These are phyloP conservation scores for Cladophialophora yegresii DNA, from an alignment of 2,329 filamentous ascomycete species.

Conservation along the genomic window DNA sequence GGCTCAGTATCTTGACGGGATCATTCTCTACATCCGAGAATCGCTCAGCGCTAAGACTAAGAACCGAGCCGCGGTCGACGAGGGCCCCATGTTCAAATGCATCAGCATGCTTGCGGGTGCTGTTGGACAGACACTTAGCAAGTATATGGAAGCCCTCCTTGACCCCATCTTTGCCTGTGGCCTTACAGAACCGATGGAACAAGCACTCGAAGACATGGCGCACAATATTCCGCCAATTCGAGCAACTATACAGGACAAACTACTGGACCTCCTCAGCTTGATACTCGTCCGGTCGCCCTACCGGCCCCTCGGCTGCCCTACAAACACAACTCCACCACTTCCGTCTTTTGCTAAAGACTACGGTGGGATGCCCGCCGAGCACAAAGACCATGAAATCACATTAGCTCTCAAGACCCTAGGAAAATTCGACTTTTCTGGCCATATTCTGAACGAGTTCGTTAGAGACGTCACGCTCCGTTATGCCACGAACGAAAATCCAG, in stretches of 20 bases:
- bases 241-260: conserved; percentile 84
- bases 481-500: conserved; percentile 91
- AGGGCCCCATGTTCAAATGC: conserved; percentile 88
- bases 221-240: conserved; percentile 97
- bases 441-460: conserved; percentile 97
- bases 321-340: conserved; percentile 77
- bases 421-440: conserved; percentile 91
- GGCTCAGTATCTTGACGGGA: conserved; percentile 89
- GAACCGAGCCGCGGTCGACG: conserved; percentile 59
- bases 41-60: conserved; percentile 47
- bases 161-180: conserved; percentile 98
- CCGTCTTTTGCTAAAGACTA: conserved; percentile 86
- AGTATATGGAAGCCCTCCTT: conserved; percentile 94
- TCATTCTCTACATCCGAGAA: conserved; percentile 89
- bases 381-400: conserved; percentile 81
- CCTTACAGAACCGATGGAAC: conserved; percentile 86
- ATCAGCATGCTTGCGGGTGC: conserved; percentile 95
- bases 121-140: conserved; percentile 93
- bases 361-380: conserved; percentile 77
- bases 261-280: conserved; percentile 91
- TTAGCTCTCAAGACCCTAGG: conserved; percentile 91
- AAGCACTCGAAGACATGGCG: conserved; percentile 96
- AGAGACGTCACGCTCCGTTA: conserved; percentile 98
- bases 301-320: conserved; percentile 85
- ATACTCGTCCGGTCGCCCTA: conserved; percentile 92